A percentile compares a stretch with the other conserved stretches of the same genome.
Conservation (phyloP, 495 filamentous ascomycete species). For the Penicillium silybi region DNA sequence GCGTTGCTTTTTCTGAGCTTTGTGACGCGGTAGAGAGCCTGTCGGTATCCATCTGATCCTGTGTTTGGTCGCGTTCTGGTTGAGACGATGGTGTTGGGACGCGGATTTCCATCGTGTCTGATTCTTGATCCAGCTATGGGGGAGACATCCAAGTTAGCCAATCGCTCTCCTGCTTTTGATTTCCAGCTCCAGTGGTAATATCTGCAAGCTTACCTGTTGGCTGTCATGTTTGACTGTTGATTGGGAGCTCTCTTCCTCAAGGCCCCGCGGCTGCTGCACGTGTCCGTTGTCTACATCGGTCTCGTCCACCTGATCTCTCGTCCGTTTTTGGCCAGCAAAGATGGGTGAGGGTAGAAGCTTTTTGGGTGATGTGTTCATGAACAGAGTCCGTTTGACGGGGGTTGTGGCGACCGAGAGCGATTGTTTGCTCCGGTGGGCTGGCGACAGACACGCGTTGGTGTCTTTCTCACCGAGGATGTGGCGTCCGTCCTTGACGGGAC, state of each 20-base stretch:
- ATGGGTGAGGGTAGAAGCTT: constrained; percentile 39
- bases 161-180: not conserved
- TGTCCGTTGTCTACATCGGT: constrained; percentile 17
- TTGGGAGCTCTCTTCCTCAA: constrained; percentile 7
- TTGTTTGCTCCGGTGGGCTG: constrained; percentile 28
- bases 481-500: constrained; percentile 41
- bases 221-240: constrained; percentile 10
- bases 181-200: not conserved
- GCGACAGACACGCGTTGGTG: constrained; percentile 45
- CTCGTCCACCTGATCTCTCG: constrained; percentile 38
- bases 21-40: constrained; percentile 6
- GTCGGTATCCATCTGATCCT: constrained; percentile 13
- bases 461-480: constrained; percentile 44
- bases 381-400: constrained; percentile 32
- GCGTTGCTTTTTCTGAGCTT: constrained; percentile 9
- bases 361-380: constrained; percentile 27
- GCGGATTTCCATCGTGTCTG: constrained; percentile 19
- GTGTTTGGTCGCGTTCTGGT: constrained; percentile 17
- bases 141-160: constrained; percentile 8
- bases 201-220: constrained; percentile 21
- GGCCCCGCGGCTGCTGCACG: constrained; percentile 11
- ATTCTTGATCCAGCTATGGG: constrained; percentile 14
- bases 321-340: constrained; percentile 42
- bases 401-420: constrained; percentile 20
- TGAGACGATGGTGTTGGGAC: constrained; percentile 13